A percentile compares a stretch with the other conserved stretches of the same genome.
Evolutionary conservation across 139 green algal species (phyloP).

Genomic region (Chlorella sp.): DNA sequence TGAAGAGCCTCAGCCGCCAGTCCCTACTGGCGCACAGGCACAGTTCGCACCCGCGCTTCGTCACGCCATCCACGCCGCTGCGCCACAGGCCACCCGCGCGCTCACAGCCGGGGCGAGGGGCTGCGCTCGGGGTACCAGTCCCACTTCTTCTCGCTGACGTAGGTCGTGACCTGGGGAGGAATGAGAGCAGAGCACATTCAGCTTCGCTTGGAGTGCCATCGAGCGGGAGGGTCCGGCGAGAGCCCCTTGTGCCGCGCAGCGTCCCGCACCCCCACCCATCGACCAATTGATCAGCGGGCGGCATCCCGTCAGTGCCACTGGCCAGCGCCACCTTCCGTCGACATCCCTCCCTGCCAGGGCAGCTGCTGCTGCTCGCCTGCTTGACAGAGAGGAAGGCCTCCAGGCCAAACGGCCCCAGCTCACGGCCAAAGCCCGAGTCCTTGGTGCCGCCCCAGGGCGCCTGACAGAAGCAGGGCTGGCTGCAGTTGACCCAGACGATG

Average conservation of each 20-base stretch:
- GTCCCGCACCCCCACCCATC: not conserved
- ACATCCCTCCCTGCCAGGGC: not conserved
- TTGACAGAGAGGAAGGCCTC: conserved; percentile 83
- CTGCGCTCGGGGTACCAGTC: conserved; percentile 69
- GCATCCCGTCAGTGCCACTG: not conserved
- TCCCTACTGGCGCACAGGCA: too few species aligned
- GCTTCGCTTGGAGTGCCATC: not conserved
- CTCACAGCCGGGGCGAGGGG: conserved; percentile 2
- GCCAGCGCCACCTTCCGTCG: not conserved
- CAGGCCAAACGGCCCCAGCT: conserved; percentile 80
- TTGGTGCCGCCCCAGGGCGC: conserved; percentile 85
- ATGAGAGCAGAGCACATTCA: not conserved
- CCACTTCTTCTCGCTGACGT: conserved; percentile 68
- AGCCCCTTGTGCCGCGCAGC: not conserved
- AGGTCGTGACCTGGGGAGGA: conserved; percentile 54
- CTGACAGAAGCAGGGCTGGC: conserved; percentile 88
- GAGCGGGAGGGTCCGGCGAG: not conserved
- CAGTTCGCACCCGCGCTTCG: too few species aligned
- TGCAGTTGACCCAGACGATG: conserved; percentile 92
- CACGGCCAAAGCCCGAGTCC: conserved; percentile 75
- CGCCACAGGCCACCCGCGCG: too few species aligned
- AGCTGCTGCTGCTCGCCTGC: conserved; percentile 44
- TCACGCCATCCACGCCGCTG: too few species aligned
- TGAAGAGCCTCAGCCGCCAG: too few species aligned
- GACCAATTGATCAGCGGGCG: not conserved